Conservation (phyloP, 176 grass and related monocot species). For the Hordeum marinum region DNA sequence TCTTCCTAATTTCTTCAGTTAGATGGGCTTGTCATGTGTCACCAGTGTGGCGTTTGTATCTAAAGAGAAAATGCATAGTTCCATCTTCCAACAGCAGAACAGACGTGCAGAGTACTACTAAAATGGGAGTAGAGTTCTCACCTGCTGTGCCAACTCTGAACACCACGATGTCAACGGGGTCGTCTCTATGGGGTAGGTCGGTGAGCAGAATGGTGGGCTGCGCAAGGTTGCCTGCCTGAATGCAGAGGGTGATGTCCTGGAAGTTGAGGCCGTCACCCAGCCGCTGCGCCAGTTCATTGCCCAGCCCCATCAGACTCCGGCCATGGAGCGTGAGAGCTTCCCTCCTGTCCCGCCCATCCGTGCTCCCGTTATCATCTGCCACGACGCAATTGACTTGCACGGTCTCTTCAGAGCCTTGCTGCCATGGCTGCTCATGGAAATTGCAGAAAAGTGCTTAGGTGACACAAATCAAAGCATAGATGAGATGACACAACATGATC, state of each 20-base stretch:
- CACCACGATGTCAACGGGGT: constrained; percentile 18
- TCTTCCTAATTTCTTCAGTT: not conserved
- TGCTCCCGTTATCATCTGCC: constrained; percentile 23
- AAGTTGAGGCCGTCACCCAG: not conserved
- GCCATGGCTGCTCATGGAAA: constrained; percentile 14
- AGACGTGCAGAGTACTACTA: not conserved
- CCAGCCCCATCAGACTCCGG: constrained; percentile 34
- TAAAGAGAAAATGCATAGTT: not conserved
- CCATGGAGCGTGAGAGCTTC: not conserved
- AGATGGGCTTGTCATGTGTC: not conserved
- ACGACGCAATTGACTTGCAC: not conserved
- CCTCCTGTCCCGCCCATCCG: not conserved
- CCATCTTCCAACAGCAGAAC: not conserved
- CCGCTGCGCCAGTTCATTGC: constrained; percentile 7
- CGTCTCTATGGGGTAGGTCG: constrained; percentile 24
- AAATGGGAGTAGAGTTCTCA: not conserved
- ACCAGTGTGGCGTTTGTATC: not conserved
- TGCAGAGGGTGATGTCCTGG: constrained; percentile 24
- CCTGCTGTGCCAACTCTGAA: constrained; percentile 30
- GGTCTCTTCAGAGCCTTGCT: constrained; percentile 9
- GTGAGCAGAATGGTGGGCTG: constrained; percentile 29
- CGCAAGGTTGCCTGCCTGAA: constrained; percentile 22
- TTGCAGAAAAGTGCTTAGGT: constrained; percentile 7
- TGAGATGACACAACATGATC: not conserved
- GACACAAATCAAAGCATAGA: not conserved